Conservation (phyloP, 352 stramenopile species). For the Achlya hypogyna region DNA sequence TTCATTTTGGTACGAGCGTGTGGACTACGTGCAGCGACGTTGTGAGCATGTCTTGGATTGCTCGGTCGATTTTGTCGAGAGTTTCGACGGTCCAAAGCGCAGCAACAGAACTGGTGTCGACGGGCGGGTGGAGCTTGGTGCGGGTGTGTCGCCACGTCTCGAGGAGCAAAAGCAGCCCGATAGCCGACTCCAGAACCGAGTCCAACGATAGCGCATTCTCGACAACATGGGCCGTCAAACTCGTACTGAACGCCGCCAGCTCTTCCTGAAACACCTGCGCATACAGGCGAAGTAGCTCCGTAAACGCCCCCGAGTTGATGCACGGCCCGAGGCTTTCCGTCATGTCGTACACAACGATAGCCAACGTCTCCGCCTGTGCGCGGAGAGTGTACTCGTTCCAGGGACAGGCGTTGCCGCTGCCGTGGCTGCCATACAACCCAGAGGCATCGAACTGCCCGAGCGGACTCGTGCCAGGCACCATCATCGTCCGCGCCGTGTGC, state of each 20-base stretch:
- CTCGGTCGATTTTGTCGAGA: slow-evolving; percentile 3
- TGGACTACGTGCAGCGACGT: neutral
- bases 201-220: slow-evolving; percentile 6
- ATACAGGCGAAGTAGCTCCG: neutral
- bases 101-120: neutral
- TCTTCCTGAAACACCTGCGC: slow-evolving; percentile 17
- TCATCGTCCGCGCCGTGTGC: neutral
- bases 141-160: slow-evolving; percentile 9
- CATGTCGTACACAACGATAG: slow-evolving; percentile 2
- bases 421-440: neutral
- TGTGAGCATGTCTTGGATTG: neutral
- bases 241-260: neutral
- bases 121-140: neutral
- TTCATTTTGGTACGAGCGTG: neutral
- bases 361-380: slow-evolving; percentile 7
- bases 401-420: neutral
- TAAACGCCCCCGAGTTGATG: neutral
- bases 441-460: neutral
- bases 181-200: neutral
- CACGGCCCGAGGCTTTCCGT: neutral
- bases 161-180: neutral
- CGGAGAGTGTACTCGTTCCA: neutral
- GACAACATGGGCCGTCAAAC: neutral
- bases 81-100: slow-evolving; percentile 11
- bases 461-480: neutral